These are phyloP conservation scores for Penicillium steckii DNA, from an alignment of 495 filamentous ascomycete genomes.

Conservation along the genomic window DNA sequence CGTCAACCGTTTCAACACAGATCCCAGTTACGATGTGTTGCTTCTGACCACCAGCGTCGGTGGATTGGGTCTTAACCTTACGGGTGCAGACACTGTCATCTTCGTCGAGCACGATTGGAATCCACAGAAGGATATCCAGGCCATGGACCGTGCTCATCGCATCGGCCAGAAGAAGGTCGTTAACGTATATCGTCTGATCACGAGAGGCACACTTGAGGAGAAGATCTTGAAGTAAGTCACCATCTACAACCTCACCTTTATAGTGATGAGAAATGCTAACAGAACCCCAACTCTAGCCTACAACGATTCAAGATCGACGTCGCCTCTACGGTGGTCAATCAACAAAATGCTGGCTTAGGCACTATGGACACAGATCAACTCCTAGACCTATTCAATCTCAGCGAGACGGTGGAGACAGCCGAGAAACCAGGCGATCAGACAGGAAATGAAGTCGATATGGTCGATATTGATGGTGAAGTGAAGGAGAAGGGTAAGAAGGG, in stretches of 20 bases:
- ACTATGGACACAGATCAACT: constrained; percentile 99
- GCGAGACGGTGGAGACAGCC: constrained; percentile 69
- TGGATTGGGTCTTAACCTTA: constrained; percentile 91
- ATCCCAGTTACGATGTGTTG: constrained; percentile 91
- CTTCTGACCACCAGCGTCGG: constrained; percentile 93
- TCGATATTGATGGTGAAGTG: constrained; percentile 88
- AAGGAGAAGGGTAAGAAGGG: constrained; percentile 96
- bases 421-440: constrained; percentile 55
- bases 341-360: constrained; percentile 92
- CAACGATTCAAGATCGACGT: constrained; percentile 99
- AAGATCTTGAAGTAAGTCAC: constrained; percentile 84
- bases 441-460: constrained; percentile 84
- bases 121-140: constrained; percentile 96
- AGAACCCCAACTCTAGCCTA: constrained; percentile 53
- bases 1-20: constrained; percentile 97
- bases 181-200: constrained; percentile 97
- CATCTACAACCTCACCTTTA: background rate
- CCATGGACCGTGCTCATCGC: constrained; percentile 97
- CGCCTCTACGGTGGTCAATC: constrained; percentile 95
- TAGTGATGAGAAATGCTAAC: constrained; percentile 17
- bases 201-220: constrained; percentile 93
- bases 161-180: constrained; percentile 99
- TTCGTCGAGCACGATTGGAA: constrained; percentile 99
- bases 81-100: constrained; percentile 96
- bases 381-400: constrained; percentile 91